Conservation (phyloP, 2,329 filamentous ascomycete species). For the Teratosphaeria nubilosa region DNA sequence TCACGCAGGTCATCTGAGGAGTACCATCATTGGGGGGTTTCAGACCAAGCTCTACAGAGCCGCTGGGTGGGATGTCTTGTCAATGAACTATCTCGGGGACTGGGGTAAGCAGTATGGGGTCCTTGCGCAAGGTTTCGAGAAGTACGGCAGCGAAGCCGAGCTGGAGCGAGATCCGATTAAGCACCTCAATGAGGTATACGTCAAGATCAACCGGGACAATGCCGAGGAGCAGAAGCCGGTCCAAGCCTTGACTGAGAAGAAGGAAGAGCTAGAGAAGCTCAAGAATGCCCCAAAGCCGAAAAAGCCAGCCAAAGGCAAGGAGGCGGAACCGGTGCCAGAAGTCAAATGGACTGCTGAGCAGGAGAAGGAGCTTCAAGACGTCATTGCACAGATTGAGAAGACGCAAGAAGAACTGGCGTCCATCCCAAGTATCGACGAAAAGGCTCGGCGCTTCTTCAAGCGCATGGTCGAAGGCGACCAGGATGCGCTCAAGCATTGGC, state of each 20-base stretch:
- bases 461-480: constrained; percentile 55
- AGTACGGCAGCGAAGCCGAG: constrained; percentile 63
- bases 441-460: constrained; percentile 62
- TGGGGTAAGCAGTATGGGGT: constrained; percentile 69
- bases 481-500: constrained; percentile 51
- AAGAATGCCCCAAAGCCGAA: constrained; percentile 31
- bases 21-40: constrained; percentile 67
- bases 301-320: constrained; percentile 35
- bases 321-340: constrained; percentile 26
- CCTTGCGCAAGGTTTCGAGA: constrained; percentile 62
- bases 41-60: constrained; percentile 58
- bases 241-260: constrained; percentile 38
- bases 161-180: constrained; percentile 66
- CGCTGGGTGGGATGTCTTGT: constrained; percentile 60
- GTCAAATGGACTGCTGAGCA: constrained; percentile 33
- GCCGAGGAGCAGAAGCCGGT: constrained; percentile 56
- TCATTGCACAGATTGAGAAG: constrained; percentile 39
- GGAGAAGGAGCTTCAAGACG: constrained; percentile 39
- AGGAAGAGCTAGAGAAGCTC: constrained; percentile 31
- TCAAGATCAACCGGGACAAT: constrained; percentile 58
- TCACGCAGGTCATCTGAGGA: constrained; percentile 63
- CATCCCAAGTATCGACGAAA: constrained; percentile 56
- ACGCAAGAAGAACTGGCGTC: constrained; percentile 38
- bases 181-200: constrained; percentile 73
- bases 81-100: constrained; percentile 68